These are phyloP conservation scores for Benincasa hispida DNA, from an alignment of 306 rosid genomes.

Conservation along the genomic window DNA sequence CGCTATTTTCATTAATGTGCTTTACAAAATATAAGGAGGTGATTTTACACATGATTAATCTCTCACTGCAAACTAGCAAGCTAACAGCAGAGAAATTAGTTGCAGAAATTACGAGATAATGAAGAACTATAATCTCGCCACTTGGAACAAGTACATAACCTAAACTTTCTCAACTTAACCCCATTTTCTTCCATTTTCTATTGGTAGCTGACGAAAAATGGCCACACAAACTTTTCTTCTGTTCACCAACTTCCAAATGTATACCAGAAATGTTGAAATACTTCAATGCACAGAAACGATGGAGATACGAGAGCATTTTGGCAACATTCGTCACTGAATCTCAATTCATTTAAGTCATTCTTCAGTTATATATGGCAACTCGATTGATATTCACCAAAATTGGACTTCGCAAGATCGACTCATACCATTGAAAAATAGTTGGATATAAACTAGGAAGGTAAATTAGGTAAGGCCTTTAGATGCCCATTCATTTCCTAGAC, in stretches of 20 bases:
- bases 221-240: background rate
- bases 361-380: background rate
- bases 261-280: background rate
- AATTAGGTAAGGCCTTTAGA: background rate
- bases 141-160: background rate
- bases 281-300: background rate
- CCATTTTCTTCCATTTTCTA: too few relatives aligned
- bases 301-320: background rate
- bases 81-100: background rate
- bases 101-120: background rate
- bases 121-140: background rate
- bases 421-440: background rate
- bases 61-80: background rate
- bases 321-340: background rate
- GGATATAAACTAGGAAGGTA: background rate
- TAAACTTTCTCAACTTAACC: background rate
- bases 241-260: background rate
- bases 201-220: background rate
- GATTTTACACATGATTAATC: background rate
- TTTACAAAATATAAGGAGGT: background rate
- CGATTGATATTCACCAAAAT: background rate
- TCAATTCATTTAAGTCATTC: background rate
- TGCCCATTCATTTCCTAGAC: constrained; percentile 14
- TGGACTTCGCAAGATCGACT: background rate
- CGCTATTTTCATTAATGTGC: background rate